Base-by-base conservation (phyloP, 352 stramenopile genomes). In the Elongisporangium undulatum region DNA sequence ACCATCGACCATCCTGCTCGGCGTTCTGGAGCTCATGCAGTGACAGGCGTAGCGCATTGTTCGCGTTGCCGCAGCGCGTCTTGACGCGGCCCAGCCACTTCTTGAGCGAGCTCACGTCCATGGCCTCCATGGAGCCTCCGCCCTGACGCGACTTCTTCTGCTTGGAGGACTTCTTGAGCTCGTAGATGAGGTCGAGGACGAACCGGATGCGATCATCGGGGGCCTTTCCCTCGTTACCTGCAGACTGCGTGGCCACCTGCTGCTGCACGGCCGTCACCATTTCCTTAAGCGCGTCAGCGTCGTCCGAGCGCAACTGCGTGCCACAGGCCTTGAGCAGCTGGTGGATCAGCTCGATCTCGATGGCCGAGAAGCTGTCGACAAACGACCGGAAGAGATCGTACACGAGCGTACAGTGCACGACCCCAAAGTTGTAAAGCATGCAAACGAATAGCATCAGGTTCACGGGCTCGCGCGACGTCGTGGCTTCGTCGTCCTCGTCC, bases 11-110 rank as follows among this genome's bases (percentile, higher is more conserved):
- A 57, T 94, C 79, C 63, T 96, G 77, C 21, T 94, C 89, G 7
- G 85, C 83, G n/a, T 88, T 73, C 15, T 90, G 62, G 22, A 90
- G 74, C 50, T 89, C 82, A 20, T 89, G 78, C 24, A 96, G 63
- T 51, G 78, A 87, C 22, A 96, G 61, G 62, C 86, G 72, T 58
- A 95, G 53, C 41, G 81, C 62, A 67, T 89, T 90, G 63, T 87
- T 92, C 29, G 80, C 58, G 51, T 90, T 91, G 48, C 77, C 76
- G 24, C 83, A 85, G n/a, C 85, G 81, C n/a, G 75, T 89, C 67
- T 98, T 98, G 50, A 99, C 90, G 49, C 87, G 87, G n/a, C 94
- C 91, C n/a, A 99, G 70, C 70, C 92, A 89, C 72, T 98, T 98
- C 55, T 94, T 89, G 12, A 98, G 77, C 34, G 86, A 89, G 17